These are phyloP conservation scores for Diplodia sapinea DNA, from an alignment of 2,329 filamentous ascomycete genomes.

Conservation along the genomic window DNA sequence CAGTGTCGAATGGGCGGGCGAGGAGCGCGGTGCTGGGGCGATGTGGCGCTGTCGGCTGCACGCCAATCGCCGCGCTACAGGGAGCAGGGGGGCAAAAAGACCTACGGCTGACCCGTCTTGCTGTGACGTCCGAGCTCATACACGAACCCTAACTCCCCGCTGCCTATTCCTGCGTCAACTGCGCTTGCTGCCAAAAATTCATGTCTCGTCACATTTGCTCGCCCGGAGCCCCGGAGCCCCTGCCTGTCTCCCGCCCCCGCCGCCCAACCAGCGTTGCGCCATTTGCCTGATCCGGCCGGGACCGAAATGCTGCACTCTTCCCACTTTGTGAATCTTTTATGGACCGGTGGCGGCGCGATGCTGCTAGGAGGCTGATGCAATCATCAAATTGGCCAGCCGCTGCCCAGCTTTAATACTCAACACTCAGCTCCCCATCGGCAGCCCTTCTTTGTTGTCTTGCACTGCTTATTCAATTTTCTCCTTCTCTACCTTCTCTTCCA, in stretches of 20 bases:
- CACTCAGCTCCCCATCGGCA: constrained; percentile 6
- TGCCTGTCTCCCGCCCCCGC: constrained; percentile 21
- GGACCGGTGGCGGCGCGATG: constrained; percentile 25
- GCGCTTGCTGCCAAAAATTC: constrained; percentile 28
- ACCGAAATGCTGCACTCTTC: constrained; percentile 12
- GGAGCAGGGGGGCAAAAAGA: constrained; percentile 21
- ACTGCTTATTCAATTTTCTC: background rate
- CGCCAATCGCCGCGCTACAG: constrained; percentile 29
- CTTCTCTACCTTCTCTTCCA: background rate
- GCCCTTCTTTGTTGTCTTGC: background rate
- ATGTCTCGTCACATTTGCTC: constrained; percentile 13
- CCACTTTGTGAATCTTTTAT: constrained; percentile 23
- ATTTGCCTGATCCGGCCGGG: background rate
- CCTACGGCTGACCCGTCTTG: constrained; percentile 21
- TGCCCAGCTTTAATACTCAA: constrained; percentile 25
- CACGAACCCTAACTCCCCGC: constrained; percentile 24
- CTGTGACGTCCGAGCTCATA: constrained; percentile 22
- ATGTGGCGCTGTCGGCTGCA: constrained; percentile 25
- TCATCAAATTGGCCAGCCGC: background rate
- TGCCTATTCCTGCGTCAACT: constrained; percentile 31
- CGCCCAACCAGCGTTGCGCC: constrained; percentile 19
- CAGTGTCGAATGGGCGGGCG: constrained; percentile 5
- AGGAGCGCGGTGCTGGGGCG: constrained; percentile 14
- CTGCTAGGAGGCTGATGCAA: constrained; percentile 21
- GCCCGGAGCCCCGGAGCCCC: constrained; percentile 7